phyloP scores from a whole-genome alignment of 2,329 filamentous ascomycete species.

The Pseudodiploospora longispora region DNA sequence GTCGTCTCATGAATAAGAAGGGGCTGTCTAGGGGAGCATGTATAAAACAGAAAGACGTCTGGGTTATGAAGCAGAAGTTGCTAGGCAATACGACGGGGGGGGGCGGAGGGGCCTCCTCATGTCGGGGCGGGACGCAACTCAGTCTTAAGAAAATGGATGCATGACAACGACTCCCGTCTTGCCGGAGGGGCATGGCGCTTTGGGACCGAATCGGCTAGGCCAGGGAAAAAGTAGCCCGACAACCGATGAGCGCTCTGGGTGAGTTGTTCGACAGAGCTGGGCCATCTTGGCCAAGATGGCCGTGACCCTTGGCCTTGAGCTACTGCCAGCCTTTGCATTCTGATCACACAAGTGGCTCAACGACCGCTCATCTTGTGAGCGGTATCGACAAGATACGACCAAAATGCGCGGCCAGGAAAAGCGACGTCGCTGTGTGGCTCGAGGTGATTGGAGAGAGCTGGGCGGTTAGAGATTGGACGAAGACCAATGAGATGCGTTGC shows the following conservation, averaged over 20 bases:
- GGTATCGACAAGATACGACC: background rate
- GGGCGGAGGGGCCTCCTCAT: constrained; percentile 1
- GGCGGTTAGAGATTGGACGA: constrained; percentile 30
- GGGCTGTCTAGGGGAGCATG: background rate
- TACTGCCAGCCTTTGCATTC: constrained; percentile 7
- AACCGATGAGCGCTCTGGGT: no score
- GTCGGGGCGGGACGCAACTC: background rate
- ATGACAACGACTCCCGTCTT: no score
- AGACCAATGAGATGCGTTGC: constrained; percentile 26
- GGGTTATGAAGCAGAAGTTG: constrained; percentile 6
- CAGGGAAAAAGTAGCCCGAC: no score
- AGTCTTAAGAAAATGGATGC: background rate
- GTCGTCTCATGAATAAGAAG: constrained; percentile 4
- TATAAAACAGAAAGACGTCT: constrained; percentile 1
- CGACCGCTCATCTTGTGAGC: background rate
- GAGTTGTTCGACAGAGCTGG: background rate
- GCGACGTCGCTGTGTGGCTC: constrained; percentile 10
- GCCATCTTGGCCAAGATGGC: constrained; percentile 1
- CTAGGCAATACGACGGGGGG: constrained; percentile 4
- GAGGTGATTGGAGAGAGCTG: constrained; percentile 22
- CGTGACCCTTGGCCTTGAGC: background rate
- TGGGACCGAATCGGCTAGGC: no score
- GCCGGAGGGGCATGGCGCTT: no score
- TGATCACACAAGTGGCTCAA: constrained; percentile 7
- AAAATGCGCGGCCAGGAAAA: background rate